Conservation (phyloP, 2,329 filamentous ascomycete genomes). For the Aspergillus tanneri region DNA sequence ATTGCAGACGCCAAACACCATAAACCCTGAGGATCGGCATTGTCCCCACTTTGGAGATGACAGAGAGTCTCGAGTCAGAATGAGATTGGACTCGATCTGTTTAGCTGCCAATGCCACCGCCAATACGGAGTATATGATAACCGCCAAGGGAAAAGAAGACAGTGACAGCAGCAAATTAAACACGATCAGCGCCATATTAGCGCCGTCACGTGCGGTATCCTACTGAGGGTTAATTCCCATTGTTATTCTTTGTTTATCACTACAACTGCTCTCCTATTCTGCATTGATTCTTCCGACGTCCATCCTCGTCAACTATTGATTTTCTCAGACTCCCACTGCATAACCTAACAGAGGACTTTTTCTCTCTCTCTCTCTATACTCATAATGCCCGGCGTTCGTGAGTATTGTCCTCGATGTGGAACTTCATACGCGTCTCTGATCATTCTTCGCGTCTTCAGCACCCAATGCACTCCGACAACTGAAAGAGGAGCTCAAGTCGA, state of each 20-base stretch:
- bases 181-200: not conserved
- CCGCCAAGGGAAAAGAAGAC: not conserved
- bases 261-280: not conserved
- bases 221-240: not conserved
- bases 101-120: no score
- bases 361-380: not conserved
- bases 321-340: not conserved
- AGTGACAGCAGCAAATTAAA: not conserved
- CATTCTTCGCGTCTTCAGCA: slow-evolving; percentile 18
- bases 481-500: slow-evolving; percentile 34
- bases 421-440: not conserved
- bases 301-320: not conserved
- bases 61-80: not conserved
- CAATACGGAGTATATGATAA: no score
- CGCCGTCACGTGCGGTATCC: not conserved
- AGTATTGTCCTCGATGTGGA: slow-evolving; percentile 17
- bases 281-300: not conserved
- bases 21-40: not conserved
- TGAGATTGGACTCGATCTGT: no score
- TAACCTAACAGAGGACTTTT: no score
- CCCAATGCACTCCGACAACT: slow-evolving; percentile 33
- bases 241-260: not conserved
- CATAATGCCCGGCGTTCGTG: slow-evolving; percentile 39
- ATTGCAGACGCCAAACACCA: no score
- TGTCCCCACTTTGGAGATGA: not conserved